Evolutionary conservation across 208 protist genomes (phyloP).

Genomic region (Blechomonas ayalai): DNA sequence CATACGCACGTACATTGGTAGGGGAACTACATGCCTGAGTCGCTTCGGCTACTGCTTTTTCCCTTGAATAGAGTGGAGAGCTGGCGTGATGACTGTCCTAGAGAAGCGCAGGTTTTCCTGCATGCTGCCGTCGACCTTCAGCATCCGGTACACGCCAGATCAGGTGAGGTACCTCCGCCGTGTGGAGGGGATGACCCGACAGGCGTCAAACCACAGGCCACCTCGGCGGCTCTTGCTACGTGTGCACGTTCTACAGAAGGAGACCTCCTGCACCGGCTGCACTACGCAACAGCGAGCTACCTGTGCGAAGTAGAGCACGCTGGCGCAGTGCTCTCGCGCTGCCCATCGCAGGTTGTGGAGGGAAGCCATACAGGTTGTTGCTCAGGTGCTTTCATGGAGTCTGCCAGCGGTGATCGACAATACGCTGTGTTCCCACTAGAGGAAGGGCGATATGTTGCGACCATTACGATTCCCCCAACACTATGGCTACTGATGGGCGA

Average conservation of each 20-base stretch:
- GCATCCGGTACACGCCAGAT: too few relatives aligned
- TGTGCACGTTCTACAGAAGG: too few relatives aligned
- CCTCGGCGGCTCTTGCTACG: too few relatives aligned
- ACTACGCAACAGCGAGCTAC: conserved; percentile 28
- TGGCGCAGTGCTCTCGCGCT: background rate
- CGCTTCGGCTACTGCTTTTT: conserved; percentile 12
- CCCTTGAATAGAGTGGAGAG: conserved; percentile 3
- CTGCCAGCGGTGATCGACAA: conserved; percentile 18
- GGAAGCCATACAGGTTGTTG: too few relatives aligned
- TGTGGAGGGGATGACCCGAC: too few relatives aligned
- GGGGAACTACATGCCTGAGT: conserved; percentile 9
- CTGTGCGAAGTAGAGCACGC: conserved; percentile 22
- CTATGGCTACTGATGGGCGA: conserved; percentile 36
- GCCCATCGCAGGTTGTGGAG: background rate
- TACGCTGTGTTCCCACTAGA: conserved; percentile 44
- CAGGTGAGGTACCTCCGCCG: too few relatives aligned
- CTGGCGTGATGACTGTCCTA: background rate
- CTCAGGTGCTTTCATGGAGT: conserved; percentile 12
- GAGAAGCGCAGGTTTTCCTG: background rate
- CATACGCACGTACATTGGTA: background rate
- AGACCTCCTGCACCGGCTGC: conserved; percentile 13
- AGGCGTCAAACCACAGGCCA: background rate
- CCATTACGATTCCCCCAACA: conserved; percentile 20
- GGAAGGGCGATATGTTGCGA: conserved; percentile 26
- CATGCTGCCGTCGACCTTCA: conserved; percentile 2